Conservation (phyloP, 2,329 filamentous ascomycete genomes). For the Aspergillus sp. region DNA sequence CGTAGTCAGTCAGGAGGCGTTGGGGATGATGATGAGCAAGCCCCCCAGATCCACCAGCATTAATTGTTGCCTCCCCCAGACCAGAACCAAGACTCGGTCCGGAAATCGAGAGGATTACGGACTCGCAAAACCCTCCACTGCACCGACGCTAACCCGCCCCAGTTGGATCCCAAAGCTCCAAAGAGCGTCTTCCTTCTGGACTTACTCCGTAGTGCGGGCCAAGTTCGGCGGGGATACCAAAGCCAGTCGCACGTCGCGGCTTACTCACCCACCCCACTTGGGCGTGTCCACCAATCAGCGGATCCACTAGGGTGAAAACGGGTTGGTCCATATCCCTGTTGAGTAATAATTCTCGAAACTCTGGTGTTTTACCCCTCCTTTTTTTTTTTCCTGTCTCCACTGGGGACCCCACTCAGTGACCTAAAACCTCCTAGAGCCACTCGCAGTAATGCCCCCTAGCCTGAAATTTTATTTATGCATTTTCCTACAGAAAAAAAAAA, state of each 20-base stretch:
- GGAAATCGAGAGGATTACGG: conserved; percentile 11
- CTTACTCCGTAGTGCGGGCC: conserved; percentile 16
- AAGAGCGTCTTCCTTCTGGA: conserved; percentile 11
- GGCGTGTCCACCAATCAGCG: too few species aligned
- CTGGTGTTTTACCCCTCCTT: background rate
- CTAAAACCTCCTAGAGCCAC: background rate
- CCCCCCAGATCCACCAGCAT: conserved; percentile 21
- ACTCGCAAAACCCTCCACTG: background rate
- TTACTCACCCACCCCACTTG: conserved; percentile 9
- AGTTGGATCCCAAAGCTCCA: conserved; percentile 4
- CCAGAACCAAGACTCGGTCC: conserved; percentile 16
- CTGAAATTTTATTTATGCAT: background rate
- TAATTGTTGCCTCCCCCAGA: conserved; percentile 29
- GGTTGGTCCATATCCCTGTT: background rate
- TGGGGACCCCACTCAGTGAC: background rate
- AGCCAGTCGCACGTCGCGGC: conserved; percentile 14
- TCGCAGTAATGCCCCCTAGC: background rate
- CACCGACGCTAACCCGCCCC: conserved; percentile 6
- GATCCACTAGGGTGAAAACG: too few species aligned
- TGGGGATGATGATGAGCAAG: conserved; percentile 18
- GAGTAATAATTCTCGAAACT: background rate
- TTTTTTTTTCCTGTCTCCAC: background rate
- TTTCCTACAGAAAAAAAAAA: background rate
- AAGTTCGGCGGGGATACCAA: conserved; percentile 15
- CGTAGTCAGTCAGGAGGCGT: conserved; percentile 19